Percentiles rank a stretch among this genome's conserved stretches.
Conservation (phyloP, 2,329 filamentous ascomycete genomes). For the Fusarium graminum region DNA sequence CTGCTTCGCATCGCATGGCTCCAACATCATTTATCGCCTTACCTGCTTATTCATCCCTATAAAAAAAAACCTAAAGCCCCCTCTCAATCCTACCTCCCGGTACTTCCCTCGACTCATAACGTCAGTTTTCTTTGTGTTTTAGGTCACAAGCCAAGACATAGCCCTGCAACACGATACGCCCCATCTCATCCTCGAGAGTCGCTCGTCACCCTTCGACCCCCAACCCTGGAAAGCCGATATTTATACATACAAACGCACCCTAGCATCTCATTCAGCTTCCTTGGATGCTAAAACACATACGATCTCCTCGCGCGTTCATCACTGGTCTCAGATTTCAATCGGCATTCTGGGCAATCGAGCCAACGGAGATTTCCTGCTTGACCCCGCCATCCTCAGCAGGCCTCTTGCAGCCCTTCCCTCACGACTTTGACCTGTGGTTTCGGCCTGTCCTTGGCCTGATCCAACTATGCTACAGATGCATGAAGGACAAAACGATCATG, state of each 20-base stretch:
- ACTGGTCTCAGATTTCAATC: conserved; percentile 29
- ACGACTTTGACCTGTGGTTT: conserved; percentile 39
- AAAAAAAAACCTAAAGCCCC: not conserved
- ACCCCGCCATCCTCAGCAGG: conserved; percentile 46
- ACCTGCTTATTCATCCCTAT: not conserved
- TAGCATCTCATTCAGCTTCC: conserved; percentile 3
- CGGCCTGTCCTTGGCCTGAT: conserved; percentile 46
- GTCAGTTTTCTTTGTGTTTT: conserved; percentile 39
- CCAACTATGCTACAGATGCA: conserved; percentile 61
- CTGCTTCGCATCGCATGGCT: conserved; percentile 12
- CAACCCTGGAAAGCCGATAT: conserved; percentile 37
- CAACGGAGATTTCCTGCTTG: conserved; percentile 48
- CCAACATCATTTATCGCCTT: not conserved
- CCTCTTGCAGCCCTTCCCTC: conserved; percentile 36
- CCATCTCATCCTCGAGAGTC: conserved; percentile 23
- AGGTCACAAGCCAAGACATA: conserved; percentile 43
- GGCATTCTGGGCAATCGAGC: conserved; percentile 32
- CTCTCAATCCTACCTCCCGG: conserved; percentile 2
- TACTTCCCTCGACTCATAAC: conserved; percentile 15
- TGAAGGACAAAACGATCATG: conserved; percentile 58
- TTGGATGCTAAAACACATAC: conserved; percentile 22
- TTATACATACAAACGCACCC: conserved; percentile 10
- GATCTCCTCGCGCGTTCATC: conserved; percentile 25
- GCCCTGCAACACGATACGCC: conserved; percentile 24
- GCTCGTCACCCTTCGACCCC: conserved; percentile 29